Evolutionary conservation across 768 basidiomycete species (phyloP).

Genomic region (Xerocomellus chrysenteron): DNA sequence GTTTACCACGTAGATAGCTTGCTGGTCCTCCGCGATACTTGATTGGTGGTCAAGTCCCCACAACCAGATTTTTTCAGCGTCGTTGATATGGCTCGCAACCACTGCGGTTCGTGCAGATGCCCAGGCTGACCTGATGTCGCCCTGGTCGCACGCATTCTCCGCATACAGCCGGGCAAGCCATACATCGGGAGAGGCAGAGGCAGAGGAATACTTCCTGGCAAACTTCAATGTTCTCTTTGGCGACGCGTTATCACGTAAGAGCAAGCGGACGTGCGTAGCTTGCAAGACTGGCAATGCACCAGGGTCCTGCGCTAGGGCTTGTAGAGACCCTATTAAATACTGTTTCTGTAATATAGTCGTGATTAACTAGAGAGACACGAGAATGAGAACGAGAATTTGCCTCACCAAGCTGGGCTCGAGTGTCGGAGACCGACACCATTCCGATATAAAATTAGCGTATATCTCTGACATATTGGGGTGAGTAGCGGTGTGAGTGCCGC

Average conservation of each 20-base stretch:
- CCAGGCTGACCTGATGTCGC: conserved; percentile 39
- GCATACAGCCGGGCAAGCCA: conserved; percentile 55
- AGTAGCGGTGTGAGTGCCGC: conserved; percentile 13
- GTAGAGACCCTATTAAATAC: conserved; percentile 52
- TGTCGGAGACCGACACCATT: conserved; percentile 43
- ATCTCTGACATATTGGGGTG: conserved; percentile 34
- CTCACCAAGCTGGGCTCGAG: conserved; percentile 35
- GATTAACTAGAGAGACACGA: not conserved
- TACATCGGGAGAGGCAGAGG: conserved; percentile 39
- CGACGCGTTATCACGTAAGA: conserved; percentile 25
- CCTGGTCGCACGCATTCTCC: conserved; percentile 34
- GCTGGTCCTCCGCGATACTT: conserved; percentile 16
- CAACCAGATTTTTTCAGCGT: conserved; percentile 46
- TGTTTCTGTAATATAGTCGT: conserved; percentile 39
- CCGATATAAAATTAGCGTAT: conserved; percentile 46
- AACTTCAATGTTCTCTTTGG: conserved; percentile 37
- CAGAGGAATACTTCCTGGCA: conserved; percentile 48
- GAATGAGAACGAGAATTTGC: not conserved
- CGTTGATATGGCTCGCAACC: conserved; percentile 19
- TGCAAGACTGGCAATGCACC: conserved; percentile 31
- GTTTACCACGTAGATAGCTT: conserved; percentile 36
- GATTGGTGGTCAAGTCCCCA: conserved; percentile 46
- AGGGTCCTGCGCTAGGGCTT: conserved; percentile 30
- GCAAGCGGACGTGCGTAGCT: conserved; percentile 37
- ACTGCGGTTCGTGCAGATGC: conserved; percentile 43